phyloP scores from a whole-genome alignment of 495 filamentous ascomycete species.

The Letharia lupina region DNA sequence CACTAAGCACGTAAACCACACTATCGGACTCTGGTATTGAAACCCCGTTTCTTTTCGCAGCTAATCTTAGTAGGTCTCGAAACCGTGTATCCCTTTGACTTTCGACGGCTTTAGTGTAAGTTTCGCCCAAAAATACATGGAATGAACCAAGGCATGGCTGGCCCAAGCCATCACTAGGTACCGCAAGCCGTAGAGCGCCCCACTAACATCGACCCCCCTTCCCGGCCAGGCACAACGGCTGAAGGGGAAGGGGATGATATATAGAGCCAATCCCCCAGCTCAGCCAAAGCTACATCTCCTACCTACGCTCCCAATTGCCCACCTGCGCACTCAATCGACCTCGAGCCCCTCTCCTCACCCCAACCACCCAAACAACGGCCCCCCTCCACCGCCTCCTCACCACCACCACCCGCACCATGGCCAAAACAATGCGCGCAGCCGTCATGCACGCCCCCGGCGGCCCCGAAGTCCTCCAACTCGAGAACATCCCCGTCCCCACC shows the following conservation, averaged over 20 bases:
- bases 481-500: conserved; percentile 32
- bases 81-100: neutral
- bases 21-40: neutral
- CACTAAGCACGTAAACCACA: neutral
- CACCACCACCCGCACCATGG: neutral
- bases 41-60: neutral
- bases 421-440: conserved; percentile 34
- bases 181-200: neutral
- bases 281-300: neutral
- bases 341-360: neutral
- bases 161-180: neutral
- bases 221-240: neutral
- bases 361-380: neutral
- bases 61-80: neutral
- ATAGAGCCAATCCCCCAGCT: neutral
- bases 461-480: conserved; percentile 34
- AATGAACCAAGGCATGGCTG: neutral
- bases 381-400: neutral
- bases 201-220: neutral
- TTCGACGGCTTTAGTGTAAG: neutral
- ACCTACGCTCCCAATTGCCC: neutral
- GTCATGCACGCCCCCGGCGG: conserved; percentile 34
- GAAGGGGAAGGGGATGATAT: neutral
- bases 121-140: neutral
- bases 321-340: neutral